These are phyloP conservation scores for Colletotrichum filicis DNA, from an alignment of 2,329 filamentous ascomycete genomes.

Conservation along the genomic window DNA sequence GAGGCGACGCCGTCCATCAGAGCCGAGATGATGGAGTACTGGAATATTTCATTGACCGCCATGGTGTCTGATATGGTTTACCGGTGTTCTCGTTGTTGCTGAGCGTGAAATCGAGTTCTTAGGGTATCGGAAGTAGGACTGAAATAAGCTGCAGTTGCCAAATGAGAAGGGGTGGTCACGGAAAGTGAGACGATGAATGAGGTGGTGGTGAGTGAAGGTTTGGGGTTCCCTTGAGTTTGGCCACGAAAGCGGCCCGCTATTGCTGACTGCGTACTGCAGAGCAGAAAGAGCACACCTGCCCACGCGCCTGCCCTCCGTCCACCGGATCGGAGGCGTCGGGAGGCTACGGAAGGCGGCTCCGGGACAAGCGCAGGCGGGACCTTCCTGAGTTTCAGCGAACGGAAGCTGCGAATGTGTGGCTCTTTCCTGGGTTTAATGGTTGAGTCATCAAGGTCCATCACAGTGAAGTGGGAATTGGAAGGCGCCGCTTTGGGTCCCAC, in stretches of 20 bases:
- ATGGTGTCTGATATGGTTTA: slow-evolving; percentile 34
- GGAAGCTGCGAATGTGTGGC: background rate
- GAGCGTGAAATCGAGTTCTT: no score
- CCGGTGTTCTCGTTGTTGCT: no score
- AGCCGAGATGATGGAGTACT: slow-evolving; percentile 48
- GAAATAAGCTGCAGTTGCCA: background rate
- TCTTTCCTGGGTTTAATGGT: background rate
- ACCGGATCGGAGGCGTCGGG: background rate
- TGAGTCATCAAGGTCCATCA: slow-evolving; percentile 11
- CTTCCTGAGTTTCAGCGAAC: background rate
- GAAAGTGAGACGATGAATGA: background rate
- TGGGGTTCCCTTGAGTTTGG: background rate
- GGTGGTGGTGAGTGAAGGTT: background rate
- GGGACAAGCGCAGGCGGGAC: background rate
- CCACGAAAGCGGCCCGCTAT: background rate
- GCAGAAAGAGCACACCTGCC: background rate
- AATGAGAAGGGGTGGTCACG: background rate
- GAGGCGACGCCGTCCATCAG: slow-evolving; percentile 49
- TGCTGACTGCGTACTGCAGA: background rate
- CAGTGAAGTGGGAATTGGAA: no score
- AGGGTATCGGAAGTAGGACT: no score
- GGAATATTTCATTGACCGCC: slow-evolving; percentile 46
- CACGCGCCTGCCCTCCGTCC: background rate
- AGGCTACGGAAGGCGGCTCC: background rate
- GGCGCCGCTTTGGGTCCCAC: slow-evolving; percentile 6